Conservation (phyloP, 495 filamentous ascomycete species). For the Amphirosellinia nigrospora region DNA sequence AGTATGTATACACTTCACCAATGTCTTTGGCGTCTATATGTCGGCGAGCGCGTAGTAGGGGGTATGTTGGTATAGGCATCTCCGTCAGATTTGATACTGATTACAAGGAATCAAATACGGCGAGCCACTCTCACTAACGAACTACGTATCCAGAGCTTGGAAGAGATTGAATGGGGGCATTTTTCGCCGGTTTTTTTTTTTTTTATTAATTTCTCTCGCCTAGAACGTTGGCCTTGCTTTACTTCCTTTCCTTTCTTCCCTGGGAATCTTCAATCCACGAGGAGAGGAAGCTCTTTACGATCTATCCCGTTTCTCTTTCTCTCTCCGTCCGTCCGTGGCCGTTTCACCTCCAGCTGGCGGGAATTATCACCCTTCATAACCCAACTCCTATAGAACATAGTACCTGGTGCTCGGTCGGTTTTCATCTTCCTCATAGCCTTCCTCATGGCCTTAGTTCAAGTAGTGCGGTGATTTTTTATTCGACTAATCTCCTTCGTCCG, state of each 20-base stretch:
- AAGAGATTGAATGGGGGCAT: neutral
- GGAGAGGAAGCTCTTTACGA: neutral
- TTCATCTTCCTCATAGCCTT: too few species aligned
- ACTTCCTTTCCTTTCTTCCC: neutral
- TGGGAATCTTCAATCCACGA: neutral
- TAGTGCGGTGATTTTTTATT: too few species aligned
- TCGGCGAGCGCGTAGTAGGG: too few species aligned
- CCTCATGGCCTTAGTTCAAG: too few species aligned
- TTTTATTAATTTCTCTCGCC: constrained; percentile 5
- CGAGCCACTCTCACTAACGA: neutral
- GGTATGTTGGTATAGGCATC: too few species aligned
- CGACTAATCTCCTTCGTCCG: too few species aligned
- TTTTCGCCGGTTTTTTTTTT: constrained; percentile 12
- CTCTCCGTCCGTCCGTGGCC: neutral
- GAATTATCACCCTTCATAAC: neutral
- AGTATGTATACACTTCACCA: too few species aligned
- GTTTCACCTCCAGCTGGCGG: neutral
- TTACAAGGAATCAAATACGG: neutral
- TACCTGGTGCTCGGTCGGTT: neutral
- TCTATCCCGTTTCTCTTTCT: neutral
- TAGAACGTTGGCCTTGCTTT: neutral
- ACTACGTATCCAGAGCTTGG: neutral
- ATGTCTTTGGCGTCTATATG: too few species aligned
- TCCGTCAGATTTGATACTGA: neutral
- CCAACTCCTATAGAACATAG: neutral